These are phyloP conservation scores for Simplicillium sp. DNA, from an alignment of 2,329 filamentous ascomycete genomes.

Conservation along the genomic window DNA sequence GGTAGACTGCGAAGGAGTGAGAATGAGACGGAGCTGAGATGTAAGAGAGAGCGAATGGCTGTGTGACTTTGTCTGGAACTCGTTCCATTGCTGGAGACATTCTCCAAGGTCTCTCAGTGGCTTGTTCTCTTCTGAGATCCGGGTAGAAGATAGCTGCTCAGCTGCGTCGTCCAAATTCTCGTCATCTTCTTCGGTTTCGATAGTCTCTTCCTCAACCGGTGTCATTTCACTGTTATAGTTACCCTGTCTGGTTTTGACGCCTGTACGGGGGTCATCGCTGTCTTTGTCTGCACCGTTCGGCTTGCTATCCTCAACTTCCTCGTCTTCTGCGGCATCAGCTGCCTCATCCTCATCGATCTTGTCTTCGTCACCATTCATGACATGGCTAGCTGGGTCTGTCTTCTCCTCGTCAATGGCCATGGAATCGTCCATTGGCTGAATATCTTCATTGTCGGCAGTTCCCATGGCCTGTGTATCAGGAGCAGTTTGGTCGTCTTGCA, in stretches of 20 bases:
- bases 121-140: constrained; percentile 43
- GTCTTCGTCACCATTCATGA: constrained; percentile 43
- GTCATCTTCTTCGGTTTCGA: constrained; percentile 40
- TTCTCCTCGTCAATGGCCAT: constrained; percentile 74
- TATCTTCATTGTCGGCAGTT: constrained; percentile 78
- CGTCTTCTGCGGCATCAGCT: constrained; percentile 17
- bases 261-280: constrained; percentile 46
- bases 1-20: constrained; percentile 87
- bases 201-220: constrained; percentile 29
- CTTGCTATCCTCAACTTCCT: constrained; percentile 27
- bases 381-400: constrained; percentile 35
- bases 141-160: constrained; percentile 62
- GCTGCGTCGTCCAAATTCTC: constrained; percentile 41
- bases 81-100: constrained; percentile 69
- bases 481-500: constrained; percentile 71
- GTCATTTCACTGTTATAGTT: constrained; percentile 45
- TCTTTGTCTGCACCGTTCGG: constrained; percentile 30
- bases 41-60: constrained; percentile 81
- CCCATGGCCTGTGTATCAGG: constrained; percentile 90
- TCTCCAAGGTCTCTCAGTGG: constrained; percentile 39
- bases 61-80: constrained; percentile 77
- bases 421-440: constrained; percentile 73
- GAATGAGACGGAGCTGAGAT: constrained; percentile 89
- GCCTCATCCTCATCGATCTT: constrained; percentile 27
- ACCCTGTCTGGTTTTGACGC: constrained; percentile 50